These are phyloP conservation scores for Paramarasmius palmivorus DNA, from an alignment of 1,284 basidiomycete genomes.

Conservation along the genomic window DNA sequence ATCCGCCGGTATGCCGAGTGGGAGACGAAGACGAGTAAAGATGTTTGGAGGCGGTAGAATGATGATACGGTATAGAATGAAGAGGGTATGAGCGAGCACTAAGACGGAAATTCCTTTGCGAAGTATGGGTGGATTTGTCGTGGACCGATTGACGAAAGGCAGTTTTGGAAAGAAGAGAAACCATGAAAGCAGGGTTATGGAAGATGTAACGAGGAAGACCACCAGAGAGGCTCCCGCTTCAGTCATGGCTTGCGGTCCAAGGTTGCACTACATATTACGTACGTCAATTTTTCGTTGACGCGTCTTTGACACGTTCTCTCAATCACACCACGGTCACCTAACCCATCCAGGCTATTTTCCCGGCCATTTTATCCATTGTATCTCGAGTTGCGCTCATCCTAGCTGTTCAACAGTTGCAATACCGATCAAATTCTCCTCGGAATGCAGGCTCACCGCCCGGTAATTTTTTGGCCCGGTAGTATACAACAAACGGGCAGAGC, in stretches of 20 bases:
- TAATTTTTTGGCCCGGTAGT: too few species aligned
- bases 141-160: neutral
- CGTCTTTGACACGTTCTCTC: too few species aligned
- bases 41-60: conserved; percentile 59
- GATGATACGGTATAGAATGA: conserved; percentile 48
- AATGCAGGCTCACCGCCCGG: too few species aligned
- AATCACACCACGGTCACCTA: too few species aligned
- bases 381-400: too few species aligned
- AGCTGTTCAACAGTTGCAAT: too few species aligned
- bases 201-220: conserved; percentile 7
- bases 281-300: too few species aligned
- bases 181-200: conserved; percentile 6
- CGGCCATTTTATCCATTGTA: too few species aligned
- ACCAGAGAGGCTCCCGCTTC: conserved; percentile 13
- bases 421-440: too few species aligned
- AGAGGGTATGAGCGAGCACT: conserved; percentile 56
- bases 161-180: conserved; percentile 7
- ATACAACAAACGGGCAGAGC: too few species aligned
- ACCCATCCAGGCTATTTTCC: too few species aligned
- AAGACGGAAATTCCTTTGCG: conserved; percentile 3
- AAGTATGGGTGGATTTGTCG: conserved; percentile 7
- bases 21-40: conserved; percentile 54
- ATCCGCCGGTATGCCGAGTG: conserved; percentile 55
- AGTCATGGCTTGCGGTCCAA: neutral
- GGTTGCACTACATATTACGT: too few species aligned